Conservation (phyloP, 1,139 yeast species). For the Yamadazyma atmosphaerica region DNA sequence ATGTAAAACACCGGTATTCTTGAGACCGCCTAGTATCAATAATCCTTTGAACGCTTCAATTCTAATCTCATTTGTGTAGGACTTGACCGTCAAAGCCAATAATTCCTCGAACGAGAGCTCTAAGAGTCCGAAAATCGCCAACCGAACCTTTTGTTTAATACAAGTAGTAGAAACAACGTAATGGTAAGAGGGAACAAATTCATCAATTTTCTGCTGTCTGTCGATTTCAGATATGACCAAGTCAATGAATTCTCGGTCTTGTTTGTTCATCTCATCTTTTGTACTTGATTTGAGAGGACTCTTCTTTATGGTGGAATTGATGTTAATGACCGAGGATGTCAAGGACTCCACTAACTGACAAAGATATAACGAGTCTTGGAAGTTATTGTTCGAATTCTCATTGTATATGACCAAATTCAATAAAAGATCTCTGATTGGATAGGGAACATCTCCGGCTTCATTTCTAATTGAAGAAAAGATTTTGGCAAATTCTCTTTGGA, state of each 20-base stretch:
- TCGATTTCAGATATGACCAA: conserved; percentile 52
- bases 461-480: conserved; percentile 64
- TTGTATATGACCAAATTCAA: conserved; percentile 77
- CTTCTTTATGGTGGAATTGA: conserved; percentile 10
- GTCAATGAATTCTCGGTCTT: conserved; percentile 23
- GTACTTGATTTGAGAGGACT: conserved; percentile 12
- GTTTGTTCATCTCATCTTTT: conserved; percentile 14
- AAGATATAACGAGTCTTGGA: conserved; percentile 72
- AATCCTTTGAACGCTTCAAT: conserved; percentile 71
- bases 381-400: conserved; percentile 80
- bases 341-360: conserved; percentile 59
- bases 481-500: conserved; percentile 67
- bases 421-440: conserved; percentile 59
- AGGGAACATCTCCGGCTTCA: conserved; percentile 67
- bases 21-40: conserved; percentile 73
- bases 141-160: conserved; percentile 54
- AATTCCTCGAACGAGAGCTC: conserved; percentile 52
- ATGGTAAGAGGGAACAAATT: conserved; percentile 81
- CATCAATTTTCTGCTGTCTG: conserved; percentile 77
- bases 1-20: conserved; percentile 56
- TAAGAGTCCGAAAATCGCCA: conserved; percentile 60
- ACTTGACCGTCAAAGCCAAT: conserved; percentile 51
- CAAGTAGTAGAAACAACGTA: conserved; percentile 58
- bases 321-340: conserved; percentile 37
- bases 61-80: conserved; percentile 54